These are phyloP conservation scores for Cantharellus anzutake DNA, from an alignment of 768 basidiomycete species.

Conservation along the genomic window DNA sequence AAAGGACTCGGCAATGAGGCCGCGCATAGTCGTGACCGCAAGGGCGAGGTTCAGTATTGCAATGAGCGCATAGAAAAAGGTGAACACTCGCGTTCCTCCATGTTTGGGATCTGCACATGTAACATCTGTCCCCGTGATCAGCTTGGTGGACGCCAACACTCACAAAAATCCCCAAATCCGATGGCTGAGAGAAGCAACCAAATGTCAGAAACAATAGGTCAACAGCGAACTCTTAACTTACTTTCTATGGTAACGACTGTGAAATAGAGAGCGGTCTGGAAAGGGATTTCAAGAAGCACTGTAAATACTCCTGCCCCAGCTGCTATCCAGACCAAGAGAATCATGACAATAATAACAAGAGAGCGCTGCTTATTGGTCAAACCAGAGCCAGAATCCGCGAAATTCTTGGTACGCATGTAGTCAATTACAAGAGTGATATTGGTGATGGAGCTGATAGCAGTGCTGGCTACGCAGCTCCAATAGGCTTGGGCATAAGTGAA, in stretches of 20 bases:
- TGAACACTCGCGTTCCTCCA: not conserved
- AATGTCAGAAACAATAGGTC: not conserved
- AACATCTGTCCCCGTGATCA: not conserved
- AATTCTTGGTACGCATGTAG: slow-evolving; percentile 36
- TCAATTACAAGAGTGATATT: slow-evolving; percentile 54
- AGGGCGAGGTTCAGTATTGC: slow-evolving; percentile 44
- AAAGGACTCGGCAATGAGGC: slow-evolving; percentile 53
- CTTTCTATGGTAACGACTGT: slow-evolving; percentile 49
- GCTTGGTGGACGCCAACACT: slow-evolving; percentile 17
- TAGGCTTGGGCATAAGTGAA: slow-evolving; percentile 42
- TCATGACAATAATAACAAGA: slow-evolving; percentile 60
- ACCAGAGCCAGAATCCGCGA: slow-evolving; percentile 56
- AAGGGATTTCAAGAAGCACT: slow-evolving; percentile 31
- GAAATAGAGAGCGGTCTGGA: slow-evolving; percentile 64
- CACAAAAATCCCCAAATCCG: slow-evolving; percentile 56
- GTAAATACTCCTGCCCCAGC: slow-evolving; percentile 46
- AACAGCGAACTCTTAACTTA: slow-evolving; percentile 3
- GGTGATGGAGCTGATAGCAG: slow-evolving; percentile 38
- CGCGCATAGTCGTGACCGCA: slow-evolving; percentile 43
- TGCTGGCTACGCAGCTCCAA: slow-evolving; percentile 63
- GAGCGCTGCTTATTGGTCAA: slow-evolving; percentile 59
- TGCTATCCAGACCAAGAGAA: slow-evolving; percentile 52
- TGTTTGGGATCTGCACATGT: no score
- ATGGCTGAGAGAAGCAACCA: slow-evolving; percentile 7
- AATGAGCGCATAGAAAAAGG: slow-evolving; percentile 19